Conservation (phyloP, 257 asterid genomes). For the Vinca minor region DNA sequence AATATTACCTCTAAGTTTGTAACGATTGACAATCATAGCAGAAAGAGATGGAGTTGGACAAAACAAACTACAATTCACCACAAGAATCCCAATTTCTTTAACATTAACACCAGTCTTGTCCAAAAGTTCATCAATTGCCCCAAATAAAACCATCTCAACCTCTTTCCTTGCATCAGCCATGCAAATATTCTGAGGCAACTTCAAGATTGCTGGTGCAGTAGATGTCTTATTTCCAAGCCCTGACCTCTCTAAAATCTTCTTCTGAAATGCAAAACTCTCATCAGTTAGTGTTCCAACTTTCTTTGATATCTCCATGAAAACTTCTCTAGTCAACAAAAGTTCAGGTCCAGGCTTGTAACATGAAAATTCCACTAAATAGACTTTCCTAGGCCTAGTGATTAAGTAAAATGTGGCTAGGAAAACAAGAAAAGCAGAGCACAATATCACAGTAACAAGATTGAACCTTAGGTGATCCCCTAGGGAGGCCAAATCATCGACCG, state of each 20-base stretch:
- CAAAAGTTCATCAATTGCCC: constrained; percentile 28
- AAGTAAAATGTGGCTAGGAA: constrained; percentile 20
- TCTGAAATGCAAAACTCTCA: constrained; percentile 19
- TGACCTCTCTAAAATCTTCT: constrained; percentile 20
- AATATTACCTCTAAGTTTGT: constrained; percentile 26
- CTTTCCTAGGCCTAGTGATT: constrained; percentile 28
- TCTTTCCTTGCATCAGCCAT: constrained; percentile 25
- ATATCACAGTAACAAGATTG: constrained; percentile 14
- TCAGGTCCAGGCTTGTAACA: constrained; percentile 33
- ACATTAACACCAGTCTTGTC: constrained; percentile 22
- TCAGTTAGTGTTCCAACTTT: not conserved
- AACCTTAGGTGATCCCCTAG: constrained; percentile 16
- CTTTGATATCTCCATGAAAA: constrained; percentile 5
- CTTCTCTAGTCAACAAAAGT: constrained; percentile 11
- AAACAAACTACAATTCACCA: constrained; percentile 23
- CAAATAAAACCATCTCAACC: constrained; percentile 27
- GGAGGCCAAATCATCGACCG: constrained; percentile 9
- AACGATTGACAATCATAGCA: constrained; percentile 27
- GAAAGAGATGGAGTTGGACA: constrained; percentile 29
- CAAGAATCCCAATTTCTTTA: constrained; percentile 27
- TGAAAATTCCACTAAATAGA: constrained; percentile 32
- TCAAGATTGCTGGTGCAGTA: not conserved
- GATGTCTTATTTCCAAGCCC: constrained; percentile 20
- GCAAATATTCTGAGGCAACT: not conserved
- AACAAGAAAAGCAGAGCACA: constrained; percentile 12